phyloP scores from a whole-genome alignment of 176 grass and related monocot genomes.

The Ensete ventricosum region DNA sequence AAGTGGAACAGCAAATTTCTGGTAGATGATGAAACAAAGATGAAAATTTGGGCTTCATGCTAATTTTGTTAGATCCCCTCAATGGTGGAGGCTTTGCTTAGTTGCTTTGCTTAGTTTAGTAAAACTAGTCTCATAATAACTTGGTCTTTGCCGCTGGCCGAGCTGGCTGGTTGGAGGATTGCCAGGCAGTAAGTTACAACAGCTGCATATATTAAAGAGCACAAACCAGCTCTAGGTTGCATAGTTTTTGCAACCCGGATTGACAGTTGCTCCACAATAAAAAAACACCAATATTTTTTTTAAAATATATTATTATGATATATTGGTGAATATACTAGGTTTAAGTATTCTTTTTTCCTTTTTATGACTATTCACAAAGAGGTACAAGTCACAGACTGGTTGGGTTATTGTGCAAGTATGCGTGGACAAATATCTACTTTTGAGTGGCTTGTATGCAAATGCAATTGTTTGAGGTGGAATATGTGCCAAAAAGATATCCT shows the following conservation, averaged over 20 bases:
- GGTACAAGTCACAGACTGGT: neutral
- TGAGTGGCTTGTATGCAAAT: neutral
- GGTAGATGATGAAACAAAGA: neutral
- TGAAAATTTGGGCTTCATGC: conserved; percentile 6
- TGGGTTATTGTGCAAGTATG: neutral
- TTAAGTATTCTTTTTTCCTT: no score
- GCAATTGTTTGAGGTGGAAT: neutral
- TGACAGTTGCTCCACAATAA: conserved; percentile 32
- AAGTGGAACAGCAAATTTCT: neutral
- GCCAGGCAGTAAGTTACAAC: conserved; percentile 38
- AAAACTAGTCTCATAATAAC: conserved; percentile 10
- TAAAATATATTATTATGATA: neutral
- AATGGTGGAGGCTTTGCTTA: conserved; percentile 10
- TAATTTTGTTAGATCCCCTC: conserved; percentile 1
- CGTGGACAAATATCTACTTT: neutral
- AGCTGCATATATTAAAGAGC: conserved; percentile 41
- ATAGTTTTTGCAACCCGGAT: conserved; percentile 35
- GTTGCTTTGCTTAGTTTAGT: conserved; percentile 3
- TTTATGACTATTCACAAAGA: no score
- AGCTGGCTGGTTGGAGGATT: conserved; percentile 34
- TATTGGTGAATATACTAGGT: no score
- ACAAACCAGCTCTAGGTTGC: conserved; percentile 48
- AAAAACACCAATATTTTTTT: neutral
- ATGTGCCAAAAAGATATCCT: neutral
- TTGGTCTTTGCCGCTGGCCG: conserved; percentile 45